phyloP scores from a whole-genome alignment of 768 basidiomycete genomes.

The Trametes gibbosa region DNA sequence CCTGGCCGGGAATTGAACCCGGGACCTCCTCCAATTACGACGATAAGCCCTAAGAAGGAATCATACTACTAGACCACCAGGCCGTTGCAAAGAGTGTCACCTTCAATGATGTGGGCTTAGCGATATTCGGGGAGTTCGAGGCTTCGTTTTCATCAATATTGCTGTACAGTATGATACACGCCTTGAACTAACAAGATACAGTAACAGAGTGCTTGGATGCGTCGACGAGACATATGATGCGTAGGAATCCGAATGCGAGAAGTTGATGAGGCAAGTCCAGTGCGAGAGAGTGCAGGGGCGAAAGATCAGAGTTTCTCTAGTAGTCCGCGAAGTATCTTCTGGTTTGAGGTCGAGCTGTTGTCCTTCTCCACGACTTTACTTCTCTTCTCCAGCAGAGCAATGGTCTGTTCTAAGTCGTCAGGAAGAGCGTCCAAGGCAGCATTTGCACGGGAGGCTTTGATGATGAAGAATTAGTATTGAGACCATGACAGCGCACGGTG shows the following conservation, averaged over 20 bases:
- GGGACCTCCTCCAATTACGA: slow-evolving; percentile 68
- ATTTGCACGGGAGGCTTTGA: slow-evolving; percentile 44
- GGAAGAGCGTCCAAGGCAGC: slow-evolving; percentile 46
- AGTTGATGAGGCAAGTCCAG: background rate
- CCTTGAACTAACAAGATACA: background rate
- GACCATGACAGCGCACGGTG: slow-evolving; percentile 4
- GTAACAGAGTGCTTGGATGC: background rate
- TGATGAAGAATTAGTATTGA: background rate
- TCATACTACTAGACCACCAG: slow-evolving; percentile 19
- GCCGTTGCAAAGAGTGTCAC: slow-evolving; percentile 39
- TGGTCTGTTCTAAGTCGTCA: slow-evolving; percentile 48
- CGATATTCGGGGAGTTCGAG: too few species aligned
- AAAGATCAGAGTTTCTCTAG: slow-evolving; percentile 24
- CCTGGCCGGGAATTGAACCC: slow-evolving; percentile 81
- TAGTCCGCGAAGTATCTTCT: slow-evolving; percentile 30
- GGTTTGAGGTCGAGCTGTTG: slow-evolving; percentile 22
- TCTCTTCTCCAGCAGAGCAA: slow-evolving; percentile 53
- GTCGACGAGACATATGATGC: background rate
- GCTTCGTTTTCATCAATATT: too few species aligned
- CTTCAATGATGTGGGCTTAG: background rate
- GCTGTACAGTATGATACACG: background rate
- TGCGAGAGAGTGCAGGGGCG: background rate
- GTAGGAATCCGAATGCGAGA: background rate
- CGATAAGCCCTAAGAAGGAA: slow-evolving; percentile 14
- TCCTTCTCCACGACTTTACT: slow-evolving; percentile 39